A percentile compares a stretch with the other conserved stretches of the same genome.
phyloP scores from a whole-genome alignment of 768 basidiomycete species.

The Mycena alexandri region DNA sequence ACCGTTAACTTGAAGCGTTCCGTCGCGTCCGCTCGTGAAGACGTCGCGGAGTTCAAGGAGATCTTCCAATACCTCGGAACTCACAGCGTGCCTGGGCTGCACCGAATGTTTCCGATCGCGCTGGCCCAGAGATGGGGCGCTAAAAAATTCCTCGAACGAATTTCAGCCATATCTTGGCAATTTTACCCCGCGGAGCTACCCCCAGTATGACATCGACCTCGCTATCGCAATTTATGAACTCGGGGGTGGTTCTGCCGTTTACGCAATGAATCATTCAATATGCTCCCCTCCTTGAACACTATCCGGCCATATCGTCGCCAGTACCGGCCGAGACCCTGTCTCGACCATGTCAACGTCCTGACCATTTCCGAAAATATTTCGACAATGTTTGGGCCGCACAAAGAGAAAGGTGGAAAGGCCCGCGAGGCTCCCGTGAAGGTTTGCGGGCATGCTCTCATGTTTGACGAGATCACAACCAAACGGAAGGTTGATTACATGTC shows the following conservation, averaged over 20 bases:
- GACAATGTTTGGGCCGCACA: conserved; percentile 29
- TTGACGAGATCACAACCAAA: conserved; percentile 45
- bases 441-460: conserved; percentile 33
- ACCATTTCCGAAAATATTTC: conserved; percentile 42
- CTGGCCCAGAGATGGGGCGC: conserved; percentile 30
- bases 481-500: conserved; percentile 39
- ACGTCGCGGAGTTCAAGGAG: background rate
- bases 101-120: conserved; percentile 43
- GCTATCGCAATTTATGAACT: conserved; percentile 43
- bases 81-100: conserved; percentile 43
- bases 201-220: conserved; percentile 41
- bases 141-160: conserved; percentile 34
- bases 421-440: background rate
- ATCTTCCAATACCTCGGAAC: conserved; percentile 36
- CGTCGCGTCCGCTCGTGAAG: background rate
- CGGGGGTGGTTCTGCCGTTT: conserved; percentile 39
- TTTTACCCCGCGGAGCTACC: conserved; percentile 33
- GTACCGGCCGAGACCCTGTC: conserved; percentile 30
- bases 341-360: conserved; percentile 31
- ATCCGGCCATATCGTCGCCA: conserved; percentile 26
- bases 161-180: conserved; percentile 21
- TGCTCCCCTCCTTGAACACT: conserved; percentile 40
- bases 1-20: background rate
- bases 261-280: conserved; percentile 4
- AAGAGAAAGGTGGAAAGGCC: conserved; percentile 18